A percentile compares a stretch with the other conserved stretches of the same genome.
phyloP scores from a whole-genome alignment of 1,284 basidiomycete species.

The Papiliotrema terrestris region DNA sequence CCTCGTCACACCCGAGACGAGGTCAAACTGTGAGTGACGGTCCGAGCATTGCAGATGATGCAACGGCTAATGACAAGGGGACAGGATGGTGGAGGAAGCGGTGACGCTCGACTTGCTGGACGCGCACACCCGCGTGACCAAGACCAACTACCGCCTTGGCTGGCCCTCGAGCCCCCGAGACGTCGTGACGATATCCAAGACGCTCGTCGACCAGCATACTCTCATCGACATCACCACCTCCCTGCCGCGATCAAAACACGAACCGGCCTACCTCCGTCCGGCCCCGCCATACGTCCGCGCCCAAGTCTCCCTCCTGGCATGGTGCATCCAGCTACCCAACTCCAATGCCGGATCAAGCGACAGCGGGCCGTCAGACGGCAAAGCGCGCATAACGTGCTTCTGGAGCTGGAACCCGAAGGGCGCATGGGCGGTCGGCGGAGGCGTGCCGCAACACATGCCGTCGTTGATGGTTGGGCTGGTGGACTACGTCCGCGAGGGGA shows the following conservation, averaged over 20 bases:
- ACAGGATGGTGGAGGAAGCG: slow-evolving; percentile 82
- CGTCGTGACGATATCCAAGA: slow-evolving; percentile 85
- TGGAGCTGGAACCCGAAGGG: slow-evolving; percentile 95
- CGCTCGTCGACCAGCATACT: slow-evolving; percentile 73
- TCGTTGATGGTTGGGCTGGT: slow-evolving; percentile 75
- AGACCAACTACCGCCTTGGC: slow-evolving; percentile 85
- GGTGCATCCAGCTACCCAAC: slow-evolving; percentile 73
- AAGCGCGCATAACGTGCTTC: slow-evolving; percentile 78
- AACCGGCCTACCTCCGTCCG: slow-evolving; percentile 88
- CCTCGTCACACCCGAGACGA: slow-evolving; percentile 75
- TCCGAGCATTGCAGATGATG: neutral
- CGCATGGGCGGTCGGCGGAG: slow-evolving; percentile 71
- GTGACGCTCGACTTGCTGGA: slow-evolving; percentile 83
- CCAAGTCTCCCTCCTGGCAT: slow-evolving; percentile 80
- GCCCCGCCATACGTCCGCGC: slow-evolving; percentile 93
- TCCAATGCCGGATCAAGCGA: slow-evolving; percentile 23
- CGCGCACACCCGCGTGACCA: slow-evolving; percentile 74
- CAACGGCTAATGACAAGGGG: no score
- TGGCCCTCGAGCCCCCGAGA: slow-evolving; percentile 96
- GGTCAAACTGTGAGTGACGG: slow-evolving; percentile 60
- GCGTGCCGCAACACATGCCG: slow-evolving; percentile 65
- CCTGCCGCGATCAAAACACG: slow-evolving; percentile 83
- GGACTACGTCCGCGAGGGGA: slow-evolving; percentile 69
- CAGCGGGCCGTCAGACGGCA: slow-evolving; percentile 46
- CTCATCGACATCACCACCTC: slow-evolving; percentile 92